Conservation (phyloP, 345 rosid species). For the Viola odorata region DNA sequence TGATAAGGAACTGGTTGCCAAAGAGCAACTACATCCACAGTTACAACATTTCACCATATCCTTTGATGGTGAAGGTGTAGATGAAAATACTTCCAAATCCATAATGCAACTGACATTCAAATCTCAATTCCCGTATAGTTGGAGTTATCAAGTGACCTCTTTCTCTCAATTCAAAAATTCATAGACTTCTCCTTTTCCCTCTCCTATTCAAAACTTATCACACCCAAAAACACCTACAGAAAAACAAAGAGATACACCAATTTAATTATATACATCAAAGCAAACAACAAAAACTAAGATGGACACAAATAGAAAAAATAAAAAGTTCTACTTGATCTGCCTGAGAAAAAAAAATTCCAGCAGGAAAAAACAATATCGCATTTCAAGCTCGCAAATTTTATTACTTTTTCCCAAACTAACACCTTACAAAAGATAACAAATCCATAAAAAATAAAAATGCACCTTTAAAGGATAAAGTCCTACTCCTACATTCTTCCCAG, state of each 20-base stretch:
- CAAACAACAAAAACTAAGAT: constrained; percentile 1
- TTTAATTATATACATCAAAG: background rate
- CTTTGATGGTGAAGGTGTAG: constrained; percentile 15
- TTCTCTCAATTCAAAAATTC: too few species aligned
- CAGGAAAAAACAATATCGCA: too few species aligned
- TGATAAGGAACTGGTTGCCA: constrained; percentile 15
- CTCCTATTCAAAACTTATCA: too few species aligned
- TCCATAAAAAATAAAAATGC: background rate
- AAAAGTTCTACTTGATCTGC: background rate
- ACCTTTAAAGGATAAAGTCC: too few species aligned
- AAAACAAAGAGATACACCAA: background rate
- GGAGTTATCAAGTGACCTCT: too few species aligned
- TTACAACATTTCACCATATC: constrained; percentile 43
- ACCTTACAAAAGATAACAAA: constrained; percentile 7
- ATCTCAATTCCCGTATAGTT: background rate
- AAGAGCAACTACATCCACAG: constrained; percentile 63
- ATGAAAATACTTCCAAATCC: constrained; percentile 44
- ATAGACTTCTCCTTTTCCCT: too few species aligned
- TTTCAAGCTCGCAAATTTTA: constrained; percentile 10
- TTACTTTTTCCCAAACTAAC: constrained; percentile 9
- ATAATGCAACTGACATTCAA: constrained; percentile 34
- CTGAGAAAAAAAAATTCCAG: too few species aligned
- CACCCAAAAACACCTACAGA: background rate
- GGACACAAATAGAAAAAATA: background rate
- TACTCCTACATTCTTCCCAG: too few species aligned